Percentiles rank a stretch among this genome's conserved stretches.
These are phyloP conservation scores for Effrenium voratum DNA, from an alignment of 73 alveolate species.

Conservation along the genomic window DNA sequence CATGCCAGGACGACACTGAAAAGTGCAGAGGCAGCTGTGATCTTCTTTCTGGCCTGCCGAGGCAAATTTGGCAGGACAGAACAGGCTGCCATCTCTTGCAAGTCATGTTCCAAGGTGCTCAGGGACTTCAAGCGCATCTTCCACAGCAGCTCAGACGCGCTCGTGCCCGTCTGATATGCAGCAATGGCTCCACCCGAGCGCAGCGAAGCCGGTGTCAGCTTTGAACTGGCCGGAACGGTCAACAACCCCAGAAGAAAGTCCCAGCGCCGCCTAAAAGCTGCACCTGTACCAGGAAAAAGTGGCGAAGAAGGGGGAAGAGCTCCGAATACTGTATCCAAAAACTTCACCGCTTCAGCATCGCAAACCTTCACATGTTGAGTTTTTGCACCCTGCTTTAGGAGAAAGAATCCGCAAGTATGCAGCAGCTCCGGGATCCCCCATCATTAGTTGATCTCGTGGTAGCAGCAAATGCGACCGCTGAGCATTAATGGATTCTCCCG, in stretches of 20 bases:
- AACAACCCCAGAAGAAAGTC: neutral
- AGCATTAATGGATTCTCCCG: neutral
- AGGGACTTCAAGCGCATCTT: neutral
- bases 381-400: neutral
- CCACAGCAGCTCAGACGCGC: neutral
- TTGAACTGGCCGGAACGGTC: neutral
- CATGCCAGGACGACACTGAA: too few species aligned
- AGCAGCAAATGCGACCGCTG: neutral
- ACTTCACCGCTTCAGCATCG: neutral
- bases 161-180: neutral
- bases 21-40: too few species aligned
- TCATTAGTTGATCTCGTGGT: neutral
- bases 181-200: slow-evolving; percentile 14
- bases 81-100: neutral
- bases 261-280: slow-evolving; percentile 4
- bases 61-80: neutral
- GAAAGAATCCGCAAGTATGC: neutral
- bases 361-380: neutral
- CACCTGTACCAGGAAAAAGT: neutral
- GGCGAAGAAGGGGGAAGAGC: neutral
- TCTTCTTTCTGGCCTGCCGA: too few species aligned
- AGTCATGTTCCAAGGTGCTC: neutral
- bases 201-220: slow-evolving; percentile 4
- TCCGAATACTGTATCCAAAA: neutral
- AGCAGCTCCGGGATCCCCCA: neutral